These are phyloP conservation scores for Biscogniauxia sp. DNA, from an alignment of 2,329 filamentous ascomycete species.

Conservation along the genomic window DNA sequence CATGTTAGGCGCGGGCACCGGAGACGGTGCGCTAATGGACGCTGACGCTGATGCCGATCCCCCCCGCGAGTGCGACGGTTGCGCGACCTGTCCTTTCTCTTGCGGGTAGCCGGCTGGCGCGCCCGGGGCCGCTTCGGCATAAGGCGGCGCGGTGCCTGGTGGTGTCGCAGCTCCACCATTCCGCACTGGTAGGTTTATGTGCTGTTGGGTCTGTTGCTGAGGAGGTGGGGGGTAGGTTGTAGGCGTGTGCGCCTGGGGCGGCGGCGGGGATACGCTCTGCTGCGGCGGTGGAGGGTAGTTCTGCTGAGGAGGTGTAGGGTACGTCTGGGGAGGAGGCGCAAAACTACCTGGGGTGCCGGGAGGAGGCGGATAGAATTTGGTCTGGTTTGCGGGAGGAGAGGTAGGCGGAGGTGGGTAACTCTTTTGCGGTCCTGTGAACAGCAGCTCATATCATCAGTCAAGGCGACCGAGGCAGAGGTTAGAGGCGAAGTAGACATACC, in stretches of 20 bases:
- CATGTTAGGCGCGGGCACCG: constrained; percentile 32
- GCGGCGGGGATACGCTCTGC: constrained; percentile 38
- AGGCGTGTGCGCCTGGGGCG: constrained; percentile 34
- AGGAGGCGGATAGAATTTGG: constrained; percentile 45
- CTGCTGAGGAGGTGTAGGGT: constrained; percentile 22
- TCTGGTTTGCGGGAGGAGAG: constrained; percentile 45
- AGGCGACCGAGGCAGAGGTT: constrained; percentile 7
- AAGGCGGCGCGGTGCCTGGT: constrained; percentile 26
- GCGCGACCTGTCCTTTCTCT: constrained; percentile 29
- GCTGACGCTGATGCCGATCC: constrained; percentile 13
- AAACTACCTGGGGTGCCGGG: constrained; percentile 35
- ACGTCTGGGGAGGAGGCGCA: constrained; percentile 30
- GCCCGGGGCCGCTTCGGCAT: constrained; percentile 23
- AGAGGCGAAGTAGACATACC: constrained; percentile 17
- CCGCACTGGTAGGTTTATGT: constrained; percentile 34
- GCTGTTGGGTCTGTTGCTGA: constrained; percentile 33
- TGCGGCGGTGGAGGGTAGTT: constrained; percentile 33
- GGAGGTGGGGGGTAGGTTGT: constrained; percentile 33
- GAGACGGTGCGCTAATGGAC: constrained; percentile 15
- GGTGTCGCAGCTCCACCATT: constrained; percentile 34
- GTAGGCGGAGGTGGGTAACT: constrained; percentile 47
- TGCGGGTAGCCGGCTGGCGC: constrained; percentile 30
- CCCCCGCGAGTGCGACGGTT: neutral
- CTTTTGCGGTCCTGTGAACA: constrained; percentile 31
- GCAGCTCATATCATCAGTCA: constrained; percentile 8